These are phyloP conservation scores for Trichosanthes cucumerina DNA, from an alignment of 306 rosid species.

Conservation along the genomic window DNA sequence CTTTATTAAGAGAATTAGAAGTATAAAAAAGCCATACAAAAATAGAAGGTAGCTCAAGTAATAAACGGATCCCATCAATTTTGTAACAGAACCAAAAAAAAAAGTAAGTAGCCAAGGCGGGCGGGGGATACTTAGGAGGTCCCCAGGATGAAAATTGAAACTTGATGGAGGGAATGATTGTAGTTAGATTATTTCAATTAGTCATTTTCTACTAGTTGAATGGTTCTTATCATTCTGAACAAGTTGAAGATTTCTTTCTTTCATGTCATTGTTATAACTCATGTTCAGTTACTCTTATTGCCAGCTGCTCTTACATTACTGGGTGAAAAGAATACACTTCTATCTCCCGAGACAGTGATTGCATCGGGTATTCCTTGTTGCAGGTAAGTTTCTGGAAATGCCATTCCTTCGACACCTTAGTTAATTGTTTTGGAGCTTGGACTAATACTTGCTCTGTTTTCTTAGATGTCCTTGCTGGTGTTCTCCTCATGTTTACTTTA, in stretches of 20 bases:
- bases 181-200: background rate
- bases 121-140: background rate
- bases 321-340: slow-evolving; percentile 90
- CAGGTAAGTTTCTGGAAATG: slow-evolving; percentile 45
- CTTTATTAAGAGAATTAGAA: background rate
- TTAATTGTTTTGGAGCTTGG: background rate
- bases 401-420: slow-evolving; percentile 5
- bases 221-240: slow-evolving; percentile 4
- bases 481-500: slow-evolving; percentile 25
- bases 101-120: background rate
- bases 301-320: slow-evolving; percentile 89
- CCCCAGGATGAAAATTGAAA: background rate
- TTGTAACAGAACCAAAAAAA: too few species aligned
- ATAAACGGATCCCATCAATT: too few species aligned
- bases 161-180: background rate
- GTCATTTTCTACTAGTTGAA: background rate
- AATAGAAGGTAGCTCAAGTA: background rate
- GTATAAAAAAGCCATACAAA: background rate
- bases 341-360: slow-evolving; percentile 75
- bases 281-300: slow-evolving; percentile 49
- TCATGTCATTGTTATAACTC: slow-evolving; percentile 34
- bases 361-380: slow-evolving; percentile 88
- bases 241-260: slow-evolving; percentile 22
- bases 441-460: slow-evolving; percentile 12
- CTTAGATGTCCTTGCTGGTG: slow-evolving; percentile 17